Percentiles rank a stretch among this genome's conserved stretches.
Evolutionary conservation across 2,329 filamentous ascomycete species (phyloP).

Genomic region (Aspergillus amoenus): DNA sequence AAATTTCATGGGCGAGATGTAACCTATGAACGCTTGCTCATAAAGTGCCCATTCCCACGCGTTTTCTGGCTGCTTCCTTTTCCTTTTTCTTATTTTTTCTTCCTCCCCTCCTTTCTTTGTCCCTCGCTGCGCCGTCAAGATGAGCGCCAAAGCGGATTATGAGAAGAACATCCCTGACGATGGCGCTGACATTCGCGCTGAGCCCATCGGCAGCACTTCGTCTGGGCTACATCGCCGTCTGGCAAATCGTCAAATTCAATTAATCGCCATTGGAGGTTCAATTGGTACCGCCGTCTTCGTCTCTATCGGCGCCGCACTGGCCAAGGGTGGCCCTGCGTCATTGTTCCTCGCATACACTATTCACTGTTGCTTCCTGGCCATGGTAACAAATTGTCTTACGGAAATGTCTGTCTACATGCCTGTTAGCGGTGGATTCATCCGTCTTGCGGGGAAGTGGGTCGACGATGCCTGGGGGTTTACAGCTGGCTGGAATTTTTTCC

Average conservation of each 20-base stretch:
- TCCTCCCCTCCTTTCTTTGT: not conserved
- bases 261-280: constrained; percentile 43
- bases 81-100: not conserved
- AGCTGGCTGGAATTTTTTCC: constrained; percentile 50
- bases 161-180: not conserved
- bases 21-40: not conserved
- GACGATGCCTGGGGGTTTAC: constrained; percentile 48
- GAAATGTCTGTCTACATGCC: constrained; percentile 48
- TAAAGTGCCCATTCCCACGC: not conserved
- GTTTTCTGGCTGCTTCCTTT: not conserved
- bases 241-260: constrained; percentile 19
- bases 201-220: not conserved
- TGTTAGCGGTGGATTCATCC: constrained; percentile 42
- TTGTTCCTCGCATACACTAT: constrained; percentile 38
- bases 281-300: constrained; percentile 42
- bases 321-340: constrained; percentile 38
- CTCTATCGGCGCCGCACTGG: constrained; percentile 38
- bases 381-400: constrained; percentile 43
- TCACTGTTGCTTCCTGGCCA: constrained; percentile 32
- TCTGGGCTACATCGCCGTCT: constrained; percentile 15
- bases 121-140: not conserved
- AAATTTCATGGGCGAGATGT: not conserved
- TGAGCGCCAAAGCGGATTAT: not conserved
- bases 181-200: not conserved
- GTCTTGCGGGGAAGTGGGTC: constrained; percentile 45